Base-by-base conservation (phyloP, 768 basidiomycete genomes). In the Macrolepiota fuliginosa region DNA sequence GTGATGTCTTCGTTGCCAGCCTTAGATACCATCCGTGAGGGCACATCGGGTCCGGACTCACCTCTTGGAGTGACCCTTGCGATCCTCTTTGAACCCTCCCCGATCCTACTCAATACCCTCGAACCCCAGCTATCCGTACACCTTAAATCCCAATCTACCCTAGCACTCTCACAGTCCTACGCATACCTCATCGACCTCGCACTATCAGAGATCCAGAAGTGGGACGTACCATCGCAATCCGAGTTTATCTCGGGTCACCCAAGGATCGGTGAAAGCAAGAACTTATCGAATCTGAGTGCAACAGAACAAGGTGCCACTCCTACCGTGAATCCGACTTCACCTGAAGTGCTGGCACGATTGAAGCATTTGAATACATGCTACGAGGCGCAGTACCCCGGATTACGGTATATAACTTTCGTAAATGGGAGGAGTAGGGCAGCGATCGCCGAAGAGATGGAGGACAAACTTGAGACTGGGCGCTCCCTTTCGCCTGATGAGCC, bases 381-480 rank as follows among this genome's bases (percentile, higher is more conserved):
- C 69, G 92, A 95, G 70, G 75, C 70, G 29, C 75, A 75, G 56
- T 96, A 88, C 68, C 86, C 89, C 0, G 87, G 89, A 2, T 71
- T 97, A 64, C 82, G 91, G 19, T 96, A 94, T 69, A 92, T 97
- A 74, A 95, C 93, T 4, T 97, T 95, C 69, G 95, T 96, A 42
- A 93, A 94, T 68, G 92, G 92, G 36, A 83, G 94, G 62, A 83
- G 83, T 63, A 79, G 94, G 40, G 81, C 81, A 36, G 81, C 72
- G 50, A 88, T 97, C 66, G 87, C 84, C 40, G 80, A 85, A 65
- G 92, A 95, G 76, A 89, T 97, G 82, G 92, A 95, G 72, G 79
- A 78, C 60, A 78, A 77, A 56, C 75, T 96, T 36, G 80, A 76
- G 3, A 69, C 86, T 64, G 69, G 73, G 53, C 84, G 83, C 70